A percentile compares a stretch with the other conserved stretches of the same genome.
These are phyloP conservation scores for Eimeria zaria DNA, from an alignment of 169 alveolate genomes.

Conservation along the genomic window DNA sequence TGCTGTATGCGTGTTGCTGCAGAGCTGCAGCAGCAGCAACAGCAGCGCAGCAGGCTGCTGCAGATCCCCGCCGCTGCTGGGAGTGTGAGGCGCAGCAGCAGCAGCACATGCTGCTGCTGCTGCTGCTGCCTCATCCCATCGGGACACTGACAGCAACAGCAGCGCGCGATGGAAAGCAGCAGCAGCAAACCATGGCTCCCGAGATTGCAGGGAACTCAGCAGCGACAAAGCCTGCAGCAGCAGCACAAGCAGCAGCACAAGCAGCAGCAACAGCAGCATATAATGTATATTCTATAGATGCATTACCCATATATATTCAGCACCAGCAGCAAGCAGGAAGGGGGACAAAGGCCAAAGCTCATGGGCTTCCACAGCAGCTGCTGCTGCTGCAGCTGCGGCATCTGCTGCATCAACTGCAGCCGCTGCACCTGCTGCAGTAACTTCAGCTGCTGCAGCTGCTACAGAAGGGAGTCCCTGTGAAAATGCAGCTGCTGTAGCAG, in stretches of 20 bases:
- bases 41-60: slow-evolving; percentile 51
- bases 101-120: slow-evolving; percentile 31
- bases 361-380: too few species aligned
- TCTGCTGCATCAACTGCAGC: not conserved
- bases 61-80: not conserved
- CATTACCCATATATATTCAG: too few species aligned
- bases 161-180: slow-evolving; percentile 10
- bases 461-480: too few species aligned
- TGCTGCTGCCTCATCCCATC: slow-evolving; percentile 55
- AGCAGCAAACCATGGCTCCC: slow-evolving; percentile 43
- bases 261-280: not conserved
- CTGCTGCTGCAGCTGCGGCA: not conserved
- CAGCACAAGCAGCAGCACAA: not conserved
- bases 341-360: too few species aligned
- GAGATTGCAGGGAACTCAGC: not conserved
- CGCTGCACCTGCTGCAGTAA: not conserved
- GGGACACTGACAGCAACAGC: slow-evolving; percentile 37
- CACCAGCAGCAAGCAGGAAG: too few species aligned
- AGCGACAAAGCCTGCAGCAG: slow-evolving; percentile 22
- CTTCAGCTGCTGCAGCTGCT: too few species aligned
- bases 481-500: too few species aligned
- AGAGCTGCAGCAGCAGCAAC: slow-evolving; percentile 16
- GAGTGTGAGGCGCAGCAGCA: not conserved
- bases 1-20: not conserved
- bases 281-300: too few species aligned